These are phyloP conservation scores for Cystobasidium slooffiae DNA, from an alignment of 1,284 basidiomycete species.

Conservation along the genomic window DNA sequence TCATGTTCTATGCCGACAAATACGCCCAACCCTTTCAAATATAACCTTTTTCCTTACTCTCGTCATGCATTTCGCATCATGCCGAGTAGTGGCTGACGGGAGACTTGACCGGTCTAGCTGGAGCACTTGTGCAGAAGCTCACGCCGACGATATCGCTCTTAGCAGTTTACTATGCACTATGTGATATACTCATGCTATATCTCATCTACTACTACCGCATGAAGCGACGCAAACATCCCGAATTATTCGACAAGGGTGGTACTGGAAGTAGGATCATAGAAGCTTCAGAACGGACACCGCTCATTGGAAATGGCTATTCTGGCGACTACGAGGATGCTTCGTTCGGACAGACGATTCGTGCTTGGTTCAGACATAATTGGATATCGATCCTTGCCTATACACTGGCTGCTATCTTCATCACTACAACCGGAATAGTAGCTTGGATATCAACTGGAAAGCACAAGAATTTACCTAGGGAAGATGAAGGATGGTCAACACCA, in stretches of 20 bases:
- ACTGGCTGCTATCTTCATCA: conserved; percentile 47
- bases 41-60: neutral
- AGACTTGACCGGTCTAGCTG: conserved; percentile 51
- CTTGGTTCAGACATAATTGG: conserved; percentile 12
- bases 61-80: neutral
- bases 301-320: neutral
- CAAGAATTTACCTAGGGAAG: conserved; percentile 10
- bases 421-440: conserved; percentile 47
- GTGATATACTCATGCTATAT: conserved; percentile 52
- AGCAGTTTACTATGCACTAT: conserved; percentile 49
- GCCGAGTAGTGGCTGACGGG: conserved; percentile 51
- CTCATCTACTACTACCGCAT: conserved; percentile 51
- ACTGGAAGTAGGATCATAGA: conserved; percentile 15
- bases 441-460: conserved; percentile 43
- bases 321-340: conserved; percentile 20
- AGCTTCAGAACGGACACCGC: conserved; percentile 18
- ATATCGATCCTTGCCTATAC: conserved; percentile 44
- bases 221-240: conserved; percentile 49
- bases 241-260: conserved; percentile 43
- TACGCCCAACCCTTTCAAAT: too few relatives aligned
- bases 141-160: conserved; percentile 50
- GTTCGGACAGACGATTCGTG: conserved; percentile 18
- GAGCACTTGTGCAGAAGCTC: conserved; percentile 50
- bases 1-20: neutral
- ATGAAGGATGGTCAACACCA: conserved; percentile 52